A percentile compares a stretch with the other conserved stretches of the same genome.
Evolutionary conservation across 108 stramenopile genomes (phyloP).

Genomic region (Skeletonema costatum): DNA sequence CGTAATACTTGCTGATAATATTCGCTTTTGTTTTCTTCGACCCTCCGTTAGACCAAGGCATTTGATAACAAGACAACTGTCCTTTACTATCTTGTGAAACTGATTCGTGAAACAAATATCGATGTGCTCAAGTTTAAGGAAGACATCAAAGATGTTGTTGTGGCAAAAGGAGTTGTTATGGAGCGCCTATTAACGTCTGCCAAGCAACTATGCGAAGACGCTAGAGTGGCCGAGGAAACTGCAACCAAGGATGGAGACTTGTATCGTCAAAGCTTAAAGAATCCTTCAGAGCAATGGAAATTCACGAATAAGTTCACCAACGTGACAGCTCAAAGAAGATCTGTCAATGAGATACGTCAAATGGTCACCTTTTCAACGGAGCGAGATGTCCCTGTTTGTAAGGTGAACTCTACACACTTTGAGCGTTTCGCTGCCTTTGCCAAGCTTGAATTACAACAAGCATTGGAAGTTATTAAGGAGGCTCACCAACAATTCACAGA

Average conservation of each 20-base stretch:
- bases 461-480: constrained; percentile 36
- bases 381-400: constrained; percentile 42
- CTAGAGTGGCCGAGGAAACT: constrained; percentile 46
- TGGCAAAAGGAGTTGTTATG: constrained; percentile 61
- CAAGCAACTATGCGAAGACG: constrained; percentile 54
- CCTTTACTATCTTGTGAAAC: constrained; percentile 81
- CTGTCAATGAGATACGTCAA: constrained; percentile 35
- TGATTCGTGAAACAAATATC: constrained; percentile 62
- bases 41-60: constrained; percentile 76
- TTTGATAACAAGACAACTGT: constrained; percentile 94
- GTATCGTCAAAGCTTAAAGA: constrained; percentile 32
- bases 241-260: constrained; percentile 58
- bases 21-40: background rate
- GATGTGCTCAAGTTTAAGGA: constrained; percentile 56
- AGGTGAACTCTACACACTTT: constrained; percentile 61
- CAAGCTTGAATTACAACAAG: constrained; percentile 48
- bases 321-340: constrained; percentile 49
- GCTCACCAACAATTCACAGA: constrained; percentile 54
- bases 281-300: background rate
- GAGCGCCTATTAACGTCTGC: constrained; percentile 52
- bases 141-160: constrained; percentile 58
- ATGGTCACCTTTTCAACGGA: constrained; percentile 27
- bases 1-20: background rate
- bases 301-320: constrained; percentile 47
- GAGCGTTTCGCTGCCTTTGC: constrained; percentile 62